Percentiles rank a stretch among this genome's conserved stretches.
Evolutionary conservation across 2,329 filamentous ascomycete species (phyloP).

Genomic region (Parastagonospora nodorum): DNA sequence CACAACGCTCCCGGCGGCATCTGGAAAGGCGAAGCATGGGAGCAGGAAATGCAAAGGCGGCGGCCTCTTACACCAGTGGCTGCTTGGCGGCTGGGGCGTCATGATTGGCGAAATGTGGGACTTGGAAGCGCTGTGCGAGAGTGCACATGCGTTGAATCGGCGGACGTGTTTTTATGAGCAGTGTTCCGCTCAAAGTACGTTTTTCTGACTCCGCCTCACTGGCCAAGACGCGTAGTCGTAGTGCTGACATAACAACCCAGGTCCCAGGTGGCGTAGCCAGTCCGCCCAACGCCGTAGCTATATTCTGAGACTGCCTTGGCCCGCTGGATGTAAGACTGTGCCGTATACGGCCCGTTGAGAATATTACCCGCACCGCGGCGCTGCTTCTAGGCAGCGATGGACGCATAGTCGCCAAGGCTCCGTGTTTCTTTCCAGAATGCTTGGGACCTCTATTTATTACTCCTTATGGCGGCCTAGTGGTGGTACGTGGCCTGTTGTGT

Average conservation of each 20-base stretch:
- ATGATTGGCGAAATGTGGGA: constrained; percentile 50
- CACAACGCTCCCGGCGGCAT: constrained; percentile 39
- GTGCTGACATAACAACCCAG: constrained; percentile 12
- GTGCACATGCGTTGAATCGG: constrained; percentile 58
- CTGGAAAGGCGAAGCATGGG: constrained; percentile 42
- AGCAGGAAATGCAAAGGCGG: constrained; percentile 44
- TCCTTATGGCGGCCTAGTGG: no score
- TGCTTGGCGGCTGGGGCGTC: constrained; percentile 41
- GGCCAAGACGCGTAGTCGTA: background rate
- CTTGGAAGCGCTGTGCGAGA: constrained; percentile 57
- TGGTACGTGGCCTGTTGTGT: no score
- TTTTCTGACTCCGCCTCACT: background rate
- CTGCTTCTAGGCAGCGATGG: no score
- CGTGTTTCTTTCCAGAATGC: no score
- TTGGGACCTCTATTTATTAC: no score
- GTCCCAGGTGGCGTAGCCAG: constrained; percentile 55
- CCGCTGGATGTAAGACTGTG: background rate
- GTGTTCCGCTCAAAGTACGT: constrained; percentile 60
- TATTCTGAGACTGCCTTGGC: constrained; percentile 39
- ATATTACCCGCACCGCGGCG: no score
- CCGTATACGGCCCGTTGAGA: no score
- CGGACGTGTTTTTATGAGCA: constrained; percentile 67
- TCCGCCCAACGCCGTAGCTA: constrained; percentile 45
- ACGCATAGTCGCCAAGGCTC: no score
- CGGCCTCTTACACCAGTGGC: constrained; percentile 41